phyloP scores from a whole-genome alignment of 106 monocot species.

The Vanilla planifolia region DNA sequence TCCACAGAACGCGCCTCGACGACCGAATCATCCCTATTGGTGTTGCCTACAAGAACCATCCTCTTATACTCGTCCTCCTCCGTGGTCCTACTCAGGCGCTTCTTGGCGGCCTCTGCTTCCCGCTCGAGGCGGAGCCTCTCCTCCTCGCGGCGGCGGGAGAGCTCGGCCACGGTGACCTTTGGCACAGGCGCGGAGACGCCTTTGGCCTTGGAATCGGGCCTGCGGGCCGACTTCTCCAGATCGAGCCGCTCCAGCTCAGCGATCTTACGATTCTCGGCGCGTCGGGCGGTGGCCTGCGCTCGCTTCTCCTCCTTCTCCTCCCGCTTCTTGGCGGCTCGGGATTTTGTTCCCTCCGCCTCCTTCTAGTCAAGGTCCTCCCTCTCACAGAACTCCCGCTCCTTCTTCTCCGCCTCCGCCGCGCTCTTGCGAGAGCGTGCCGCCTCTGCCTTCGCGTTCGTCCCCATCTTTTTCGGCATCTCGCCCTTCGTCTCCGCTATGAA shows the following conservation, averaged over 20 bases:
- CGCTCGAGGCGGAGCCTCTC: conserved; percentile 54
- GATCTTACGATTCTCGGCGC: no score
- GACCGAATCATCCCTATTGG: conserved; percentile 72
- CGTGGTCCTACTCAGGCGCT: conserved; percentile 47
- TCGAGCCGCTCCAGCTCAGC: conserved; percentile 65
- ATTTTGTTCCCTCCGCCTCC: conserved; percentile 58
- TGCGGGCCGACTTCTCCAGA: conserved; percentile 40
- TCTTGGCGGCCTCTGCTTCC: no score
- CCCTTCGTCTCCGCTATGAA: not conserved
- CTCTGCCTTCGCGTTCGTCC: conserved; percentile 80
- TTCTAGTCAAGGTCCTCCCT: conserved; percentile 54
- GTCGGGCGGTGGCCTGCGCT: conserved; percentile 58
- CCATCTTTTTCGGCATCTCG: conserved; percentile 16
- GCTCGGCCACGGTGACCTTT: conserved; percentile 64
- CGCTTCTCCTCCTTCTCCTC: conserved; percentile 71
- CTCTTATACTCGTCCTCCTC: conserved; percentile 86
- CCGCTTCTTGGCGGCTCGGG: conserved; percentile 44
- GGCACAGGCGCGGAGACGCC: conserved; percentile 62
- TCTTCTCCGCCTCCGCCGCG: no score
- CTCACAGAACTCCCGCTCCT: conserved; percentile 26
- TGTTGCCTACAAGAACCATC: conserved; percentile 68
- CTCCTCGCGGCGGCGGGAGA: conserved; percentile 34
- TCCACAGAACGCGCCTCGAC: conserved; percentile 82
- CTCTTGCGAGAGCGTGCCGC: conserved; percentile 50
- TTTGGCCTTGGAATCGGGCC: conserved; percentile 66